A percentile compares a stretch with the other conserved stretches of the same genome.
Conservation (phyloP, 2,329 filamentous ascomycete species). For the Conoideocrella luteorostrata region DNA sequence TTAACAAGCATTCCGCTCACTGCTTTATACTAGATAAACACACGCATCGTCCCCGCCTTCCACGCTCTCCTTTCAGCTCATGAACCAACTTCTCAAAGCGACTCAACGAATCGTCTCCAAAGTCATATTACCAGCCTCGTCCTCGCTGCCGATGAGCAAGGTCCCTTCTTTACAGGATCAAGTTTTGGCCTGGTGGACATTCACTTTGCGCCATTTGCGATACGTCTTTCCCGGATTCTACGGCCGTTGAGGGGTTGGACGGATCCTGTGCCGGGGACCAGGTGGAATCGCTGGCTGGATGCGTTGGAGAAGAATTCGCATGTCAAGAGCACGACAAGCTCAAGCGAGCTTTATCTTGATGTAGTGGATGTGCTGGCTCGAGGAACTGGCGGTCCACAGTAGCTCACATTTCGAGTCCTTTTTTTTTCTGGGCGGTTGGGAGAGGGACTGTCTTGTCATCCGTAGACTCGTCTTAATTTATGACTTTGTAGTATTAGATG, state of each 20-base stretch:
- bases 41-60: conserved; percentile 68
- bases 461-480: too few species aligned
- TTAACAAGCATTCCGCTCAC: too few species aligned
- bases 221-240: conserved; percentile 61
- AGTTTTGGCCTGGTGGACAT: conserved; percentile 61
- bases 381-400: background rate
- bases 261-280: conserved; percentile 52
- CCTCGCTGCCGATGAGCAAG: conserved; percentile 45
- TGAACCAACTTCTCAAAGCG: conserved; percentile 50
- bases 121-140: conserved; percentile 50
- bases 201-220: conserved; percentile 68
- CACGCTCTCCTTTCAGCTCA: conserved; percentile 65
- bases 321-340: conserved; percentile 61
- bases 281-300: conserved; percentile 64
- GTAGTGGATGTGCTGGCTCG: conserved; percentile 49
- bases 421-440: too few species aligned
- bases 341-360: conserved; percentile 43
- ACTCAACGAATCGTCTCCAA: conserved; percentile 55
- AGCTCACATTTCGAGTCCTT: background rate
- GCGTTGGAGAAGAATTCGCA: conserved; percentile 60
- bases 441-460: too few species aligned
- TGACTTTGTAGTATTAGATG: too few species aligned
- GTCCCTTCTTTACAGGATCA: conserved; percentile 62
- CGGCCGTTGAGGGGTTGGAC: conserved; percentile 61
- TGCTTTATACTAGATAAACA: conserved; percentile 67